Evolutionary conservation across 2,329 filamentous ascomycete species (phyloP).

Genomic region (Botrytis deweyae): DNA sequence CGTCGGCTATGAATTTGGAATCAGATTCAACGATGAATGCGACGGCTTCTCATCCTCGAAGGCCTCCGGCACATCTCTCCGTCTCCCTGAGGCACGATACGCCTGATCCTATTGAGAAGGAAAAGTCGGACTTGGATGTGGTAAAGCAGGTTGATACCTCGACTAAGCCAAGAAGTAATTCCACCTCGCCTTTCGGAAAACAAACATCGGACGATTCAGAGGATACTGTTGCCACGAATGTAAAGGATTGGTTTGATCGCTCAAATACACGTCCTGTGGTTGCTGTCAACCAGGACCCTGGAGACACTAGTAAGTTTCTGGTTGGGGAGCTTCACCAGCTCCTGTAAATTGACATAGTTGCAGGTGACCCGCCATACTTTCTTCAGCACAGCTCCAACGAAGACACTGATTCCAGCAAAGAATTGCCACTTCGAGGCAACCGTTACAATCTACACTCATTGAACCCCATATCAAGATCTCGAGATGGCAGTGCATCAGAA

Average conservation of each 20-base stretch:
- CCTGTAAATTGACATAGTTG: not conserved
- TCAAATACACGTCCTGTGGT: conserved; percentile 30
- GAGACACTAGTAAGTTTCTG: conserved; percentile 32
- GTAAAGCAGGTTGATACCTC: not conserved
- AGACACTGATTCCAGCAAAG: conserved; percentile 11
- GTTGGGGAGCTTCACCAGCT: not conserved
- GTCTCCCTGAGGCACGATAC: conserved; percentile 29
- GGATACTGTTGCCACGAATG: conserved; percentile 24
- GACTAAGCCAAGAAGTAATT: not conserved
- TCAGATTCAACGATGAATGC: not conserved
- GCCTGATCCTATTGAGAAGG: not conserved
- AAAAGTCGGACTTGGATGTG: not conserved
- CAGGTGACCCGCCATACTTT: conserved; percentile 36
- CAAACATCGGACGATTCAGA: conserved; percentile 28
- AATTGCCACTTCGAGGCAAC: not conserved
- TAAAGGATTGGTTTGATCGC: conserved; percentile 35
- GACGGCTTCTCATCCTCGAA: conserved; percentile 28
- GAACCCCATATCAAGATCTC: conserved; percentile 14
- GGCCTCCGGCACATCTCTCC: conserved; percentile 32
- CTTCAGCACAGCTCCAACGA: conserved; percentile 28
- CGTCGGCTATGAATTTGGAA: conserved; percentile 17
- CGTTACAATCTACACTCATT: not conserved
- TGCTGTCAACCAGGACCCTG: conserved; percentile 19
- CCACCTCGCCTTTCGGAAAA: conserved; percentile 12
- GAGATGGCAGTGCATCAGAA: conserved; percentile 49